Evolutionary conservation across 768 basidiomycete species (phyloP).

Genomic region (Trametes elegans): DNA sequence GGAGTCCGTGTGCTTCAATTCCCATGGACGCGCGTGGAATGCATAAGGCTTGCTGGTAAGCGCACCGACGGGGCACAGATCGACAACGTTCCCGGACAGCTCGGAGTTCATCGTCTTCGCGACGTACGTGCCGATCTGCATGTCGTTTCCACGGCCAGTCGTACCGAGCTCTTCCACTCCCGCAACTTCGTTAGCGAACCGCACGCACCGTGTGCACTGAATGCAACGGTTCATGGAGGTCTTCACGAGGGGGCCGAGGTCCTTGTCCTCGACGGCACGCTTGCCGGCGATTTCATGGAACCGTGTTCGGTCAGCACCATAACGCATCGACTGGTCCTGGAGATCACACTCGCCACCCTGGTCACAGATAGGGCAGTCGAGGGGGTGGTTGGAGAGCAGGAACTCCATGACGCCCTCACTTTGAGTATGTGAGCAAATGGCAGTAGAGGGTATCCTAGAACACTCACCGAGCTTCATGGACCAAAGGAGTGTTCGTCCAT

Average conservation of each 20-base stretch:
- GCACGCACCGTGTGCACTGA: conserved; percentile 98
- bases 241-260: conserved; percentile 96
- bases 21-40: conserved; percentile 97
- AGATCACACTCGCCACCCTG: conserved; percentile 99
- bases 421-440: conserved; percentile 13
- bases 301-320: conserved; percentile 94
- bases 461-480: conserved; percentile 77
- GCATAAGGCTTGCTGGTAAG: conserved; percentile 98
- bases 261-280: conserved; percentile 97
- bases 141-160: conserved; percentile 94
- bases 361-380: conserved; percentile 98
- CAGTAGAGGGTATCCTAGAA: background rate
- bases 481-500: conserved; percentile 88
- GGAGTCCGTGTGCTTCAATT: conserved; percentile 96
- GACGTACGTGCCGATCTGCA: conserved; percentile 98
- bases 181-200: conserved; percentile 98
- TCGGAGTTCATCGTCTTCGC: conserved; percentile 98
- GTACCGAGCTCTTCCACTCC: conserved; percentile 97
- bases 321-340: conserved; percentile 99
- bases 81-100: conserved; percentile 94
- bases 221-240: conserved; percentile 99
- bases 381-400: conserved; percentile 93
- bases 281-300: conserved; percentile 99
- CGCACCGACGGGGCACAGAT: conserved; percentile 97
- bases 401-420: conserved; percentile 99